Evolutionary conservation across 805 yeast genomes (phyloP).

Genomic region (Scheffersomyces coipomensis): DNA sequence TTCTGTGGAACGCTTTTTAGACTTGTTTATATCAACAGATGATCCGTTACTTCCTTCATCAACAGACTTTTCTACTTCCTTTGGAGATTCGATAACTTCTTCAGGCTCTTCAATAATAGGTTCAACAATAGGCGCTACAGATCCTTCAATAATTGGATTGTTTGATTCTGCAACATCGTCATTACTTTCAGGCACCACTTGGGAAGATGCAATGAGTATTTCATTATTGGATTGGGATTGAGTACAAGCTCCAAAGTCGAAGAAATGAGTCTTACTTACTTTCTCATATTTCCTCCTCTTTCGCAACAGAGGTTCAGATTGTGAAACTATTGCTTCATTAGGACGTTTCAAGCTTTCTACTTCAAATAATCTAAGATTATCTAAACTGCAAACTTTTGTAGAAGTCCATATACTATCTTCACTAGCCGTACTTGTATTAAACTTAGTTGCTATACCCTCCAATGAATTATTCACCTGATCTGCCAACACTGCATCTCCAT

Average conservation of each 20-base stretch:
- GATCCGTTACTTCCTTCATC: background rate
- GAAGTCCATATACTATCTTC: background rate
- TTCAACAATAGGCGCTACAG: no score
- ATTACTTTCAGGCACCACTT: no score
- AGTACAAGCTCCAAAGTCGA: slow-evolving; percentile 20
- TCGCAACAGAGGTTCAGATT: slow-evolving; percentile 12
- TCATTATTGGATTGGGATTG: no score
- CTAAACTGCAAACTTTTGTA: background rate
- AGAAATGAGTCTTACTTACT: slow-evolving; percentile 32
- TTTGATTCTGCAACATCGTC: no score
- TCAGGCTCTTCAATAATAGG: slow-evolving; percentile 1
- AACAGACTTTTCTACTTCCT: background rate
- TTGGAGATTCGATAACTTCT: background rate
- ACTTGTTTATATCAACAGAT: slow-evolving; percentile 1
- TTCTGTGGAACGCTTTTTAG: background rate
- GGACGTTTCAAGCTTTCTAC: slow-evolving; percentile 2
- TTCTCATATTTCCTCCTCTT: slow-evolving; percentile 32
- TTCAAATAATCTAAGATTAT: background rate
- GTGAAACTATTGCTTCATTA: background rate
- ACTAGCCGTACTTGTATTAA: background rate
- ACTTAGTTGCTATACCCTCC: background rate
- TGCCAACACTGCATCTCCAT: background rate
- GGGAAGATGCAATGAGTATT: no score
- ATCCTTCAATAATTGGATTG: no score
- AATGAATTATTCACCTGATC: background rate